Percentiles rank a stretch among this genome's conserved stretches.
Conservation (phyloP, 2,329 filamentous ascomycete species). For the Xylaria multiplex region DNA sequence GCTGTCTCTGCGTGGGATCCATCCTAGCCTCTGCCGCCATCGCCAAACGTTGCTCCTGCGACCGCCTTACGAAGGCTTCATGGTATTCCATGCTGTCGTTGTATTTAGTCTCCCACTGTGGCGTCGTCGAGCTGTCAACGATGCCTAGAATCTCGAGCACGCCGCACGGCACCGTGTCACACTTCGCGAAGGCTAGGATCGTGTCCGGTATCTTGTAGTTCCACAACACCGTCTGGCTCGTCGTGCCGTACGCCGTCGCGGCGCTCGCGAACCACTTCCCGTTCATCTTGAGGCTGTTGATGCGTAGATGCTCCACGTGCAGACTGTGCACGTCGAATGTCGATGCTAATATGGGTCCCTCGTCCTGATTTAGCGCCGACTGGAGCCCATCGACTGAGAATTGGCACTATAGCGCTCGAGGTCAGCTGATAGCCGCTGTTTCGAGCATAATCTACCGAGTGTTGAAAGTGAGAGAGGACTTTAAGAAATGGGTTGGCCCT, state of each 20-base stretch:
- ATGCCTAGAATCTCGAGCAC: conserved; percentile 65
- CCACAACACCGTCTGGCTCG: conserved; percentile 67
- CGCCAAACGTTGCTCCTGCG: conserved; percentile 54
- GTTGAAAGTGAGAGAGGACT: no score
- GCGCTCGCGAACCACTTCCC: conserved; percentile 68
- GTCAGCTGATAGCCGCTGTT: no score
- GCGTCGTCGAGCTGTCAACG: conserved; percentile 61
- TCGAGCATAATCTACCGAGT: no score
- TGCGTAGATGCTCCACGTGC: conserved; percentile 59
- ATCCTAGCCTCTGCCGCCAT: conserved; percentile 58
- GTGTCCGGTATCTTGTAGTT: conserved; percentile 67
- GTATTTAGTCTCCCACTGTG: conserved; percentile 62
- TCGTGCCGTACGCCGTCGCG: conserved; percentile 65
- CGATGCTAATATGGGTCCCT: conserved; percentile 41
- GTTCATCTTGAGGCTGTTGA: conserved; percentile 48
- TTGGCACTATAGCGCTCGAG: conserved; percentile 51
- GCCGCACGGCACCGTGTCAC: conserved; percentile 67
- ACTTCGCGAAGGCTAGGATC: conserved; percentile 61
- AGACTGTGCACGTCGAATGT: conserved; percentile 51
- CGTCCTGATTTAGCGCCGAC: conserved; percentile 56
- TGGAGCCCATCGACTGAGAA: conserved; percentile 60
- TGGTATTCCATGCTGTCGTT: conserved; percentile 51
- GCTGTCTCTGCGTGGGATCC: conserved; percentile 54
- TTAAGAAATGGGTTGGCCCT: no score
- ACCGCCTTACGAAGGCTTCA: conserved; percentile 51